Evolutionary conservation across 176 grass and related monocot species (phyloP), one percentile per base, ranked within the genome.

Genomic region (Musa schizocarpa): DNA sequence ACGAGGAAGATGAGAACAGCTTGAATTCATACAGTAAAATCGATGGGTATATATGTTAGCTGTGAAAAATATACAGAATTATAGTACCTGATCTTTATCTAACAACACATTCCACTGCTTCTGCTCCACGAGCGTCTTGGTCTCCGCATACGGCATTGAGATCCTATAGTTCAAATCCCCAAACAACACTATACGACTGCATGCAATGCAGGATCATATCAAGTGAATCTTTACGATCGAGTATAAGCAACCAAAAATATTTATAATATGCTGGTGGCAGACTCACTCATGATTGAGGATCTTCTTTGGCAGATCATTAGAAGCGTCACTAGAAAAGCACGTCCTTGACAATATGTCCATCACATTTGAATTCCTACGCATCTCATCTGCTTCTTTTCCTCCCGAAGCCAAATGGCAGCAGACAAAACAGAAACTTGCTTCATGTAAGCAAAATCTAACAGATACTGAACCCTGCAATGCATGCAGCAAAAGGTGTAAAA

Each of bases 131-230:
- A 94, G 81, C 17, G 62, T 77, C 57, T 82, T 84, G 13, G 81
- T 94, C 80, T 91, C 75, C 9, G 68, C 25, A 79, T 91, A 86
- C 55, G 86, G 86, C 65, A 94, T 57, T 9, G 86, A 91, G 83
- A 99, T 94, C 73, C 95, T 81, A 78, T 99, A 99, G 80, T 98
- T 98, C 75, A 99, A 79, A 84, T 99, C 95, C 4, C 95, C 95
- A 8, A 99, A 84, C 83, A 93, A 79, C 77, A 99, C 73, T 25
- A 89, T 80, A n/a, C 86, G 80, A 79, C 95, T 99, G 90, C 90
- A 84, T 66, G 78, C 29, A 77, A 80, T 48, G 57, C 57, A 34
- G 34, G 3, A 34, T 34, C 34, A 34, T 34, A 34, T 34, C 5
- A 34, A 34, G 34, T 34, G 34, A 4, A 34, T 34, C 3, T 34